A percentile compares a stretch with the other conserved stretches of the same genome.
phyloP scores from a whole-genome alignment of 768 basidiomycete species.

The Suillus variegatus region DNA sequence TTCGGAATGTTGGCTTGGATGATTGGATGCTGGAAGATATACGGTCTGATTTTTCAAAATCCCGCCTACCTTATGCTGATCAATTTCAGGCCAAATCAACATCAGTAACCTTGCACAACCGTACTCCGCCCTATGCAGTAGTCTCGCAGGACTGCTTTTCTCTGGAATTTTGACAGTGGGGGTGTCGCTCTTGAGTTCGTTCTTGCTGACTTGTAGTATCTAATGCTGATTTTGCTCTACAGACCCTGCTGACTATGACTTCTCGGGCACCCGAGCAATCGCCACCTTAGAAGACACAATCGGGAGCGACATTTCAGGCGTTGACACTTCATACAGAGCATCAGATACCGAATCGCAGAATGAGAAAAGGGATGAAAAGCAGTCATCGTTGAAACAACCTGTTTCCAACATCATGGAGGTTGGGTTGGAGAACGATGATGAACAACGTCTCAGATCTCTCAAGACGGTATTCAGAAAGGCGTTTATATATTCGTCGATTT shows the following conservation, averaged over 20 bases:
- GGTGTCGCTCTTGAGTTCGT: slow-evolving; percentile 36
- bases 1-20: slow-evolving; percentile 53
- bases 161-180: slow-evolving; percentile 38
- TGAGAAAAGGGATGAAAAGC: slow-evolving; percentile 1
- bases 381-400: not conserved
- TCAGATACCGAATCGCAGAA: slow-evolving; percentile 22
- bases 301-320: not conserved
- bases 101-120: slow-evolving; percentile 39
- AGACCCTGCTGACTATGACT: slow-evolving; percentile 41
- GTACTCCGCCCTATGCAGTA: slow-evolving; percentile 42
- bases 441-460: slow-evolving; percentile 20
- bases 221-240: slow-evolving; percentile 9
- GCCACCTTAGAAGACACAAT: slow-evolving; percentile 29
- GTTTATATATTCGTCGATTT: slow-evolving; percentile 31
- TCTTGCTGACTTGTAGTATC: not conserved
- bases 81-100: slow-evolving; percentile 33
- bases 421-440: slow-evolving; percentile 4
- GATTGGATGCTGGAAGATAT: slow-evolving; percentile 52
- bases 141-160: slow-evolving; percentile 38
- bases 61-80: not conserved
- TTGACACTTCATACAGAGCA: not conserved
- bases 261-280: slow-evolving; percentile 37
- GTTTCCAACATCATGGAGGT: slow-evolving; percentile 6
- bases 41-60: slow-evolving; percentile 27
- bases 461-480: slow-evolving; percentile 34